Evolutionary conservation across 306 rosid species (phyloP), one percentile per base, ranked within the genome.

Genomic region (Pyrus communis): DNA sequence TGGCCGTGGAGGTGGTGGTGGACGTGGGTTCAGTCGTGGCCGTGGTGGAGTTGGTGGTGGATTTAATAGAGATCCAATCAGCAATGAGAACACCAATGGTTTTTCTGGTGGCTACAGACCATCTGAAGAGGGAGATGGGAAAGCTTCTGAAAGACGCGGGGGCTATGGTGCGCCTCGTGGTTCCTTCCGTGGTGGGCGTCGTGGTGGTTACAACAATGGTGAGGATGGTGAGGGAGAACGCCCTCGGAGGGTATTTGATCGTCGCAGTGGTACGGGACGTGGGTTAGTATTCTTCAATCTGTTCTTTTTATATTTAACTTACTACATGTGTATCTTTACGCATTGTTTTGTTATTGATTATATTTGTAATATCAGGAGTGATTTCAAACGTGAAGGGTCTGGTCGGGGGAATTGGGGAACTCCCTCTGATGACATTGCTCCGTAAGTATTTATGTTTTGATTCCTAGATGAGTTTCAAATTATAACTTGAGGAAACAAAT

Each of bases 371-470:
- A 30, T 55, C 75, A 89, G 93, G 28, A 83, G 58, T 65, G 89
- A 89, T 75, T 38, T 76, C n/a, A 89, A 89, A 82, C 89, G 93
- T 18, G 93, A 89, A 1, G 93, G 93, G 1, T 80, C 86, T 79
- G 93, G 93, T 73, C 84, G 84, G 55, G 88, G 90, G 71, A 89
- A 89, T 66, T 89, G 93, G 93, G 93, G 93, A 75, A 57, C 84
- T 30, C 75, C 86, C 35, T 42, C 73, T 22, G 91, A 89, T 72
- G 93, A 85, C 38, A 54, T 83, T 81, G 79, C 88, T 79, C 86
- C 66, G 93, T 89, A 52, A 86, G 90, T 79, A 51, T 63, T 33
- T 25, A 3, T 74, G 42, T 69, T 35, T 21, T 25, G 19, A 42
- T 38, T 21, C 67, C 66, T 60, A 51, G 2, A 4, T 77, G 35